Evolutionary conservation across 305 asterid genomes (phyloP).

Genomic region (Plantago lanceolata): DNA sequence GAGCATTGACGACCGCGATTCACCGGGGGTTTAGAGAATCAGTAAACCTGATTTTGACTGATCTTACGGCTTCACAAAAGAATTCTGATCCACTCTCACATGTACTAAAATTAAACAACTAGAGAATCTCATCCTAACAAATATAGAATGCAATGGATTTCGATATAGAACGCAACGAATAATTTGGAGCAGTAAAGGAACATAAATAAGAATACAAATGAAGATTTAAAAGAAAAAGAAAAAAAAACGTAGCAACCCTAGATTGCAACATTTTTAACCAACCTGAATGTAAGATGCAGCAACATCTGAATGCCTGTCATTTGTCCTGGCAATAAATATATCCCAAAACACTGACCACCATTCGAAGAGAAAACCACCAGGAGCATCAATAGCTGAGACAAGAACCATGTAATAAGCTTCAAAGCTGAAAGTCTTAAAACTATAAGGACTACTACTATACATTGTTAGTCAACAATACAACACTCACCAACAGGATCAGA

Average conservation of each 20-base stretch:
- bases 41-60: too few relatives aligned
- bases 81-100: too few relatives aligned
- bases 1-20: too few relatives aligned
- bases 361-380: slow-evolving; percentile 97
- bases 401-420: neutral
- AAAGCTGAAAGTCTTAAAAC: neutral
- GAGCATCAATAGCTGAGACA: slow-evolving; percentile 96
- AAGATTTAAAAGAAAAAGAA: too few relatives aligned
- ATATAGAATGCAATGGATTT: too few relatives aligned
- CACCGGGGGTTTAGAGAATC: too few relatives aligned
- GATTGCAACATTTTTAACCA: slow-evolving; percentile 12
- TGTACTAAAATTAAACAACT: too few relatives aligned
- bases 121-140: too few relatives aligned
- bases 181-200: too few relatives aligned
- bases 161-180: too few relatives aligned
- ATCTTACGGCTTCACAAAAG: too few relatives aligned
- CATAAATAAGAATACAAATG: too few relatives aligned
- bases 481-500: slow-evolving; percentile 94
- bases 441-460: neutral
- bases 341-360: slow-evolving; percentile 99
- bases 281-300: slow-evolving; percentile 99
- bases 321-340: slow-evolving; percentile 93
- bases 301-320: slow-evolving; percentile 95
- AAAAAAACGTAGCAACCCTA: neutral
- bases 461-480: neutral